phyloP scores from a whole-genome alignment of 1,284 basidiomycete genomes.

The Prillingera fragicola region DNA sequence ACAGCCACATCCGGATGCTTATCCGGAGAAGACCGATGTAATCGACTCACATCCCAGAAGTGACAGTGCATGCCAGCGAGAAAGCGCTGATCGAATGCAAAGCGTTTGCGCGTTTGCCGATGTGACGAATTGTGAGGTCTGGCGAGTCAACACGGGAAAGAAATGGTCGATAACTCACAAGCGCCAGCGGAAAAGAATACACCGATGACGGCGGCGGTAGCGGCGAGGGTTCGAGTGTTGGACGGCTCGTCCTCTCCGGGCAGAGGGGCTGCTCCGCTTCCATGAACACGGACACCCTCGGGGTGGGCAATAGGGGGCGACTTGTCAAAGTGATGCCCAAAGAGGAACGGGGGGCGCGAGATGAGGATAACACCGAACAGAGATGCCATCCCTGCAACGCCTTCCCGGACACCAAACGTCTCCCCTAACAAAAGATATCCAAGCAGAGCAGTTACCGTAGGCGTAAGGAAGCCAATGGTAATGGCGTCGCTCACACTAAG shows the following conservation, averaged over 20 bases:
- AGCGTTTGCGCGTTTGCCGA: constrained; percentile 67
- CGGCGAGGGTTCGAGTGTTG: constrained; percentile 26
- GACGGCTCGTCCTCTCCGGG: constrained; percentile 8
- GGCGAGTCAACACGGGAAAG: neutral
- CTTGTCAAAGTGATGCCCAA: constrained; percentile 43
- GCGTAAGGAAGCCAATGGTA: constrained; percentile 68
- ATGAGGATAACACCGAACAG: constrained; percentile 61
- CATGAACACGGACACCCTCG: constrained; percentile 60
- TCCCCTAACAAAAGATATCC: constrained; percentile 66
- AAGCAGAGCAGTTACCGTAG: constrained; percentile 62
- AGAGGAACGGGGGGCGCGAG: constrained; percentile 58
- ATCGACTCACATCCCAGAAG: constrained; percentile 49
- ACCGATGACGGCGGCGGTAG: constrained; percentile 36
- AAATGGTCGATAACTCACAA: constrained; percentile 27
- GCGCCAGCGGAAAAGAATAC: constrained; percentile 37
- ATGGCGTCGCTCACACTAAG: constrained; percentile 68
- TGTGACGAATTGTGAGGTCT: constrained; percentile 64
- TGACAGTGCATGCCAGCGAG: constrained; percentile 59
- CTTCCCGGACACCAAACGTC: constrained; percentile 56
- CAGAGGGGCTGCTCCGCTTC: constrained; percentile 23
- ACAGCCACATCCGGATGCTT: neutral
- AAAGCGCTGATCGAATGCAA: constrained; percentile 68
- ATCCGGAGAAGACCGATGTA: constrained; percentile 39
- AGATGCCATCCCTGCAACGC: constrained; percentile 59
- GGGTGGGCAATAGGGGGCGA: constrained; percentile 56